Percentiles rank a stretch among this genome's conserved stretches.
These are phyloP conservation scores for Acmispon strigosus DNA, from an alignment of 306 rosid genomes.

Conservation along the genomic window DNA sequence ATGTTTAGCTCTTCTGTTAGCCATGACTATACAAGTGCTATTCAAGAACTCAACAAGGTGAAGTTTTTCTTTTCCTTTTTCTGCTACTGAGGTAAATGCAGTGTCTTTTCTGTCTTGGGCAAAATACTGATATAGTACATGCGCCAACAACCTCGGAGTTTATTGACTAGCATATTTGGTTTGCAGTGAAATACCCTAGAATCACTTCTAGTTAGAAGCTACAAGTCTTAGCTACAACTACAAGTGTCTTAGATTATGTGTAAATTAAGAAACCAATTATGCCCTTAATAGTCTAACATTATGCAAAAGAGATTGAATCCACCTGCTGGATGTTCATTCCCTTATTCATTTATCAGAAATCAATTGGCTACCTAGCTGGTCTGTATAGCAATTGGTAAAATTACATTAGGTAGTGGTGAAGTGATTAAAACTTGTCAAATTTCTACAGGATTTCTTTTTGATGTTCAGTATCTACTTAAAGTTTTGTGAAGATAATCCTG, in stretches of 20 bases:
- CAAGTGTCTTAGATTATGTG: too few relatives aligned
- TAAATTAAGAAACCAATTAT: too few relatives aligned
- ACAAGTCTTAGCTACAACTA: too few relatives aligned
- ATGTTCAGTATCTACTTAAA: neutral
- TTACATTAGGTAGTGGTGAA: neutral
- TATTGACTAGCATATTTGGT: neutral
- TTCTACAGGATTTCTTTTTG: neutral
- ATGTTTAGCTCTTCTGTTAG: constrained; percentile 35
- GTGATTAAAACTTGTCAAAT: neutral
- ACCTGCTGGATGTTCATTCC: neutral
- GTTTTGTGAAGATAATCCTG: neutral
- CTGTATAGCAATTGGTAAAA: neutral
- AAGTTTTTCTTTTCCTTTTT: neutral
- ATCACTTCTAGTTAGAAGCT: too few relatives aligned
- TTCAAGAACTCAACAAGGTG: constrained; percentile 78
- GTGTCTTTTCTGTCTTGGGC: neutral
- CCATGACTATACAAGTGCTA: constrained; percentile 46
- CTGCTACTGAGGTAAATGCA: neutral
- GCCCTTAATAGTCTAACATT: neutral
- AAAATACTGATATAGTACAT: neutral
- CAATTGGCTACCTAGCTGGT: neutral
- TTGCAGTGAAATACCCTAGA: too few relatives aligned
- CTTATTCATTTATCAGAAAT: neutral
- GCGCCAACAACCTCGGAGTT: neutral
- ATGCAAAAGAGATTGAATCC: neutral